Evolutionary conservation across 106 monocot genomes (phyloP), one percentile per base, ranked within the genome.

Genomic region (Acorus gramineus): DNA sequence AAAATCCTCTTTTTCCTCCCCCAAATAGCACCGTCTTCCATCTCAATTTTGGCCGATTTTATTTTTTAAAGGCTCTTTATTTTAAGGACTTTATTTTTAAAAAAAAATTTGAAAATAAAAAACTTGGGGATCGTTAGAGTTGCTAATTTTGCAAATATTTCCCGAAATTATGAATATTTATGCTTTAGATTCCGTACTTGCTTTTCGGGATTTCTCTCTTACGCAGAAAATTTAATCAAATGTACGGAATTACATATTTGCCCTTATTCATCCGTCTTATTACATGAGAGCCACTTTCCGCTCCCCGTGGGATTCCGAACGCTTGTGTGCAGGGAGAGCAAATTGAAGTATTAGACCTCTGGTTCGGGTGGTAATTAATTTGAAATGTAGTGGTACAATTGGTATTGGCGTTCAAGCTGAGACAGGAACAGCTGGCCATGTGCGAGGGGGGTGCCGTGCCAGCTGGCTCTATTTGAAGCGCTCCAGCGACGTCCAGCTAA

Each of bases 351-450:
- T 28, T 28, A 1, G 28, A 28, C 28, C 0, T 28, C 28, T 28
- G 28, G 28, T 28, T 28, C 28, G 28, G 28, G 3, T 43, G 65
- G 50, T 65, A 14, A 65, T 65, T 52, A 2, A 7, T 8, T 3
- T 9, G 0, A 10, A 65, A 43, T 28, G 0, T 2, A 6, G 52
- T 48, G 63, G 80, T 70, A 44, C 60, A 10, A 51, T 55, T 48
- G 44, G 80, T 60, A 73, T 76, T n/a, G 42, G 2, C 2, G 2
- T 3, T 5, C 3, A 44, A 11, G 57, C 52, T 58, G 71, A 44
- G 77, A 85, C 77, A 74, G 66, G 50, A 56, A 49, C 76, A 84
- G 84, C 77, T 84, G 80, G 55, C 77, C 84, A 85, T 80, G 80
- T 85, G 80, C 74, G n/a, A 28, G 28, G 28, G 28, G 62, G 65